Conservation (phyloP, 176 grass and related monocot genomes). For the Phoenix roebelenii region DNA sequence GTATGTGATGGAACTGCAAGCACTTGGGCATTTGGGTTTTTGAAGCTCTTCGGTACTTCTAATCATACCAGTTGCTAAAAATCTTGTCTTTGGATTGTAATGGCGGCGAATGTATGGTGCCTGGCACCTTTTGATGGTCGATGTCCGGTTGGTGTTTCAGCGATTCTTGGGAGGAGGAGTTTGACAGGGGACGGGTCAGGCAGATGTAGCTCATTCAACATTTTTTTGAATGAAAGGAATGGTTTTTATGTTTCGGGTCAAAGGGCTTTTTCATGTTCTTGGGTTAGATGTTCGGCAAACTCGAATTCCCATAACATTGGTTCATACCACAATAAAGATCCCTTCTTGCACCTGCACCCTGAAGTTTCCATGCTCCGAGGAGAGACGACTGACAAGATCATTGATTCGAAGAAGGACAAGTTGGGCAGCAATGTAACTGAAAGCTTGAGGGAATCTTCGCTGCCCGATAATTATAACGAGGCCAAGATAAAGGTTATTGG, state of each 20-base stretch:
- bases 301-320: background rate
- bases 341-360: slow-evolving; percentile 8
- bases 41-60: too few relatives aligned
- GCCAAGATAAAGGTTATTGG: slow-evolving; percentile 18
- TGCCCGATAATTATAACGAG: background rate
- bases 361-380: slow-evolving; percentile 14
- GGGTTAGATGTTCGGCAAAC: slow-evolving; percentile 8
- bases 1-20: too few relatives aligned
- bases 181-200: background rate
- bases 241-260: background rate
- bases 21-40: too few relatives aligned
- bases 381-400: background rate
- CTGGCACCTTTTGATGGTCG: slow-evolving; percentile 1
- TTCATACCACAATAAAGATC: slow-evolving; percentile 9
- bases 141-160: background rate
- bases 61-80: too few relatives aligned
- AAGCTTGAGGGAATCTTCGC: background rate
- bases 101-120: background rate
- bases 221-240: background rate
- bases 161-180: background rate
- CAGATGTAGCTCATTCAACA: background rate
- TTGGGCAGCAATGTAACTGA: background rate
- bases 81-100: background rate
- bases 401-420: slow-evolving; percentile 3
- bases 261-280: background rate